Evolutionary conservation across 164 flowering plant species (phyloP).

Genomic region (Piper longum): DNA sequence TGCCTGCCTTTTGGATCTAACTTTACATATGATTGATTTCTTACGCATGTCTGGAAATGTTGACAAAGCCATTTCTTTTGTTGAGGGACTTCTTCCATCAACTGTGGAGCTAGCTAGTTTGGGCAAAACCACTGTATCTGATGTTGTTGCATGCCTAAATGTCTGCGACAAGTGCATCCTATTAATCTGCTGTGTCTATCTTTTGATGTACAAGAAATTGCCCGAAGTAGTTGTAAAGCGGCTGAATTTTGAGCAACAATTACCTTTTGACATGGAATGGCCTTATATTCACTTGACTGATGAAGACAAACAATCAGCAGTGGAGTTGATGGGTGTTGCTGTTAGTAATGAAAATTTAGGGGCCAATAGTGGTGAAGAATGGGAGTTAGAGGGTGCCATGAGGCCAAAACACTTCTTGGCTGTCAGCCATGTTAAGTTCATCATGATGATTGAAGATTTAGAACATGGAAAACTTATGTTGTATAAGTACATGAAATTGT

Average conservation of each 20-base stretch:
- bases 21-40: constrained; percentile 60
- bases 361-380: constrained; percentile 10
- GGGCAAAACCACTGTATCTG: constrained; percentile 19
- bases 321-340: constrained; percentile 37
- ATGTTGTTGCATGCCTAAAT: constrained; percentile 41
- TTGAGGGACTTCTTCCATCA: constrained; percentile 19
- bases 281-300: constrained; percentile 29
- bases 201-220: constrained; percentile 57
- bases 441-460: constrained; percentile 30
- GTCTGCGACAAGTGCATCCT: constrained; percentile 60
- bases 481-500: constrained; percentile 31
- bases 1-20: constrained; percentile 70
- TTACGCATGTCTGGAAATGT: constrained; percentile 52
- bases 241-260: constrained; percentile 56
- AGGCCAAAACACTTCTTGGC: constrained; percentile 37
- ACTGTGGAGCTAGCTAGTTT: constrained; percentile 17
- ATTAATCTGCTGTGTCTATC: constrained; percentile 74
- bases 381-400: constrained; percentile 6
- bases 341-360: constrained; percentile 19
- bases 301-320: constrained; percentile 33
- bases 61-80: constrained; percentile 37
- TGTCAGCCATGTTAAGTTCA: constrained; percentile 44
- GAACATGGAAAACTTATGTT: constrained; percentile 25
- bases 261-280: constrained; percentile 44
- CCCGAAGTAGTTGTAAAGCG: constrained; percentile 48